Evolutionary conservation across 1,284 basidiomycete species (phyloP).

Genomic region (Apiotrichum sp.): DNA sequence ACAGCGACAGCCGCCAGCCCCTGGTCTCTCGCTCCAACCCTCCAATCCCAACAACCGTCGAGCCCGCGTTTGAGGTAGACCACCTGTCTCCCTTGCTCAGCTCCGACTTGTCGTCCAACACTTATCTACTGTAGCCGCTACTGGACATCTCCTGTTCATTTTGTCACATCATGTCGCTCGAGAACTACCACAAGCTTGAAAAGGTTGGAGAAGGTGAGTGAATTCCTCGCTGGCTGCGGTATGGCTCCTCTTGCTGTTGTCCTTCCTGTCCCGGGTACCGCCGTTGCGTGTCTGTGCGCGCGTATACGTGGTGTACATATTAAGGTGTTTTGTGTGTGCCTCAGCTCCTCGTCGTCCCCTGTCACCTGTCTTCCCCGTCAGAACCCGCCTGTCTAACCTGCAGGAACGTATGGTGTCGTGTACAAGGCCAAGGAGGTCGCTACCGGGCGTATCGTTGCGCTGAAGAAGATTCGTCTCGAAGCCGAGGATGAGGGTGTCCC

Average conservation of each 20-base stretch:
- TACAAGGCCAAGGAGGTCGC: constrained; percentile 81
- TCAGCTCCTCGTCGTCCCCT: neutral
- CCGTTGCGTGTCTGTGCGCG: neutral
- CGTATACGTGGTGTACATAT: too few species aligned
- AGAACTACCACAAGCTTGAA: constrained; percentile 63
- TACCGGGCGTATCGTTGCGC: constrained; percentile 74
- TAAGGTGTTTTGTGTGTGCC: neutral
- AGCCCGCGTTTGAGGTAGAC: too few species aligned
- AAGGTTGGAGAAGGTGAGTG: constrained; percentile 61
- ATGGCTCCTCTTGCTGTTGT: too few species aligned
- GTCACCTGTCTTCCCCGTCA: neutral
- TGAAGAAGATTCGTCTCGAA: constrained; percentile 98
- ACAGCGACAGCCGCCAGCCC: too few species aligned
- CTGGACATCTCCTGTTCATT: too few species aligned
- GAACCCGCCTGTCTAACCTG: neutral
- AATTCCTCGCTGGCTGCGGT: too few species aligned
- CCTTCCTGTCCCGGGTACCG: neutral
- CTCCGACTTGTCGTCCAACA: too few species aligned
- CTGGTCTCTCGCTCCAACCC: too few species aligned
- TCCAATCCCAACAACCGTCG: too few species aligned
- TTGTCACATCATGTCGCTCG: constrained; percentile 34
- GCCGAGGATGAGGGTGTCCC: constrained; percentile 93
- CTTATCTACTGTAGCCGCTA: too few species aligned
- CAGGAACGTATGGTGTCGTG: constrained; percentile 97
- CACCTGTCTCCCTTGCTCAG: too few species aligned